Conservation (phyloP, 208 protist species). For the Willaertia magna region DNA sequence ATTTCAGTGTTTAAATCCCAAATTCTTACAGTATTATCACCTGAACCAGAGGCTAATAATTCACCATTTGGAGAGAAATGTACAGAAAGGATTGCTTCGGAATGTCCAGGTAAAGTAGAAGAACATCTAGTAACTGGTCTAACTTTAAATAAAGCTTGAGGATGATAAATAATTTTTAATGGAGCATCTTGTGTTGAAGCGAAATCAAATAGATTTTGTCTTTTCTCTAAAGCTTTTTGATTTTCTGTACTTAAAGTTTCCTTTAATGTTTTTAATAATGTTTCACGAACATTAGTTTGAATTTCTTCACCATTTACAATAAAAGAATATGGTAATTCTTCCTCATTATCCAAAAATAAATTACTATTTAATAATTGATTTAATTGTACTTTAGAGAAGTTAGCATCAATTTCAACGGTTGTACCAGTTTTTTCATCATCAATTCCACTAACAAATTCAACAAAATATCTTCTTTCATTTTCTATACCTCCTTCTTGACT, state of each 20-base stretch:
- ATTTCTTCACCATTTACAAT: constrained; percentile 84
- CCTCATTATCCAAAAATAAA: constrained; percentile 52
- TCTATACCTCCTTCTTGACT: neutral
- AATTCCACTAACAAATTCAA: neutral
- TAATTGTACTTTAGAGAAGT: constrained; percentile 36
- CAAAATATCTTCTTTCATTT: neutral
- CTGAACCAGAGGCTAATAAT: constrained; percentile 74
- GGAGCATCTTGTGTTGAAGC: constrained; percentile 50
- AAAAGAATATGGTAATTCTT: constrained; percentile 80
- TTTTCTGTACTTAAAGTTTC: constrained; percentile 50
- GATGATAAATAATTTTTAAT: constrained; percentile 75
- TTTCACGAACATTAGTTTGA: constrained; percentile 56
- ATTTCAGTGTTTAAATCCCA: constrained; percentile 93
- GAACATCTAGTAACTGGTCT: constrained; percentile 81
- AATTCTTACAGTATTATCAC: constrained; percentile 88
- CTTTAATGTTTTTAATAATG: constrained; percentile 55
- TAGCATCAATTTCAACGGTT: neutral
- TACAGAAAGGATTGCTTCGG: constrained; percentile 77
- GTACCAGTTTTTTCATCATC: neutral
- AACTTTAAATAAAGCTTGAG: constrained; percentile 92
- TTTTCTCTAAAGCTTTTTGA: constrained; percentile 59
- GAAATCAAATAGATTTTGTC: constrained; percentile 59
- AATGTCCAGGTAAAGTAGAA: constrained; percentile 77
- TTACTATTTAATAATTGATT: constrained; percentile 62
- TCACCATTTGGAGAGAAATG: constrained; percentile 83